phyloP scores from a whole-genome alignment of 805 yeast genomes.

The Saccharomycopsis oosterbeekiorum region DNA sequence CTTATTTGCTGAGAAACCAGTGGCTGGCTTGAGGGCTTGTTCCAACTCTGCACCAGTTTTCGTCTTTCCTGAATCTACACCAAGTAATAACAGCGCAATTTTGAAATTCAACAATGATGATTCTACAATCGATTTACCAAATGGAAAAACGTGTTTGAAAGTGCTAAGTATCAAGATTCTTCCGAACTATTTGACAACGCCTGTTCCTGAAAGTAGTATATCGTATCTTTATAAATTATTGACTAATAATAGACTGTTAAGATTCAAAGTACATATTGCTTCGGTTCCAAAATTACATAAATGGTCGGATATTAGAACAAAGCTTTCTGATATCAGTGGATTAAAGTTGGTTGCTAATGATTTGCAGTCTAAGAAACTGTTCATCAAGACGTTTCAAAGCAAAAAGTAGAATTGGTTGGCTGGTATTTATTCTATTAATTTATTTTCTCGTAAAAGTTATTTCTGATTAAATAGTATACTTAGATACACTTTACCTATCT shows the following conservation, averaged over 20 bases:
- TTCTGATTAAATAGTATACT: too few relatives aligned
- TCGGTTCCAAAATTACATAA: not conserved
- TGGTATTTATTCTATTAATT: too few relatives aligned
- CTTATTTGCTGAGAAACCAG: not conserved
- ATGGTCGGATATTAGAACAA: conserved; percentile 3
- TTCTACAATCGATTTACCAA: not conserved
- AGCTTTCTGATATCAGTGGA: conserved; percentile 7
- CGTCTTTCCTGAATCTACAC: conserved; percentile 70
- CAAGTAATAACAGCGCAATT: conserved; percentile 73
- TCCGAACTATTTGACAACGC: conserved; percentile 12
- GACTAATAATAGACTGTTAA: not conserved
- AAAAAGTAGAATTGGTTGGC: too few relatives aligned
- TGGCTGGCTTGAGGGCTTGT: not conserved
- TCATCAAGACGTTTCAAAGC: not conserved
- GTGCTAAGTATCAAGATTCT: conserved; percentile 4
- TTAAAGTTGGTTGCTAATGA: conserved; percentile 11
- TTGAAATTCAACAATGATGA: conserved; percentile 33
- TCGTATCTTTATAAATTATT: not conserved
- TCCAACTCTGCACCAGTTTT: conserved; percentile 28
- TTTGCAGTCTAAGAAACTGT: conserved; percentile 2
- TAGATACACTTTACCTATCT: too few relatives aligned
- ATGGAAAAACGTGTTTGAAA: conserved; percentile 5
- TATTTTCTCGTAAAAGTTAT: too few relatives aligned
- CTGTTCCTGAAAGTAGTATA: conserved; percentile 5
- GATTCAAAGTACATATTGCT: conserved; percentile 4